A percentile compares a stretch with the other conserved stretches of the same genome.
Conservation (phyloP, 805 yeast genomes). For the Candida succiphila region DNA sequence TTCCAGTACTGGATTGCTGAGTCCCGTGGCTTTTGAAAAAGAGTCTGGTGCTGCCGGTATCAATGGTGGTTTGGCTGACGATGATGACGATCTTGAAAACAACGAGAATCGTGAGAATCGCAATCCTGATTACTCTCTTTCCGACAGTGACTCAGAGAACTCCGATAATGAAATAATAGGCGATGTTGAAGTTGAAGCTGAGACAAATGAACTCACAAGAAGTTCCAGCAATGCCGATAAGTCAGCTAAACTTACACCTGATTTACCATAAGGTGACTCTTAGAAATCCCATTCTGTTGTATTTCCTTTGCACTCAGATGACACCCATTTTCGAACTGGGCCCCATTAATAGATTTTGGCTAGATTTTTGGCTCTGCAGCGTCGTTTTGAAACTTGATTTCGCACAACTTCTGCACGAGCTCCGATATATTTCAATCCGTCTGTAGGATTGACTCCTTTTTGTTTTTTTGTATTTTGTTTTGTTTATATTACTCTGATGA, state of each 20-base stretch:
- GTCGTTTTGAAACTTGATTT: no score
- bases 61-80: slow-evolving; percentile 3
- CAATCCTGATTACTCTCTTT: slow-evolving; percentile 4
- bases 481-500: no score
- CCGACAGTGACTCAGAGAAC: slow-evolving; percentile 19
- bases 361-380: no score
- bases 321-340: no score
- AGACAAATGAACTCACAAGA: slow-evolving; percentile 2
- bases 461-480: no score
- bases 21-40: slow-evolving; percentile 5
- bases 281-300: background rate
- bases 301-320: background rate
- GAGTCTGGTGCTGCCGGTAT: slow-evolving; percentile 8
- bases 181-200: slow-evolving; percentile 11
- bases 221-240: background rate
- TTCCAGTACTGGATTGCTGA: slow-evolving; percentile 30
- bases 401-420: no score
- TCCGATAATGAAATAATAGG: slow-evolving; percentile 14
- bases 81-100: background rate
- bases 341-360: no score
- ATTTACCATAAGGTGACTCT: background rate
- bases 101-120: background rate
- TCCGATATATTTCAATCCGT: no score
- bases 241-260: background rate
- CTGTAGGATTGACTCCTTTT: no score